Conservation (phyloP, 768 basidiomycete genomes). For the Lactarius deliciosus region DNA sequence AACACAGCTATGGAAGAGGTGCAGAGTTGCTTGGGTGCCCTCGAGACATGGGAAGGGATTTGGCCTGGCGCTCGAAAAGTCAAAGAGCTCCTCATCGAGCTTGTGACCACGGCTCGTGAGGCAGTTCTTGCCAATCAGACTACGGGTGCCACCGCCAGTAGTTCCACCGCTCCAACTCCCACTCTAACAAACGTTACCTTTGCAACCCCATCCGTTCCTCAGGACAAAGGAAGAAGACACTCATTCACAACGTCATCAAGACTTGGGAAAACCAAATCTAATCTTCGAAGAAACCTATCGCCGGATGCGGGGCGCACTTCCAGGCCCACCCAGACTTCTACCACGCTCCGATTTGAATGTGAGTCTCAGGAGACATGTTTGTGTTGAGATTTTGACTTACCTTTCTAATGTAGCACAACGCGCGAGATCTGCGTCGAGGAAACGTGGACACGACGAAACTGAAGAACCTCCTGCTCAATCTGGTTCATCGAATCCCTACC, state of each 20-base stretch:
- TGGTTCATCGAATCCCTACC: constrained; percentile 28
- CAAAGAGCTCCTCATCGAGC: constrained; percentile 72
- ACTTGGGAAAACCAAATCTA: constrained; percentile 31
- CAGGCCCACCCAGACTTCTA: constrained; percentile 31
- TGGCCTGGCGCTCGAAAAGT: constrained; percentile 91
- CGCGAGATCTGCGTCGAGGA: constrained; percentile 73
- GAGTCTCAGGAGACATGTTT: constrained; percentile 27
- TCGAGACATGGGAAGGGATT: constrained; percentile 79
- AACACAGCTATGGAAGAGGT: constrained; percentile 80
- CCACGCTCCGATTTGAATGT: constrained; percentile 37
- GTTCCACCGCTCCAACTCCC: constrained; percentile 20
- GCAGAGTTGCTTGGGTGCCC: constrained; percentile 62
- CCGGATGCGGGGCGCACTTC: constrained; percentile 37
- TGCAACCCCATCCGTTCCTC: constrained; percentile 14
- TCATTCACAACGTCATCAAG: constrained; percentile 28
- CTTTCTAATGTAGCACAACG: constrained; percentile 50
- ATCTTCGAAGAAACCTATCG: constrained; percentile 36
- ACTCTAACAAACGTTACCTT: constrained; percentile 9
- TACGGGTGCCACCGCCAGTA: constrained; percentile 31
- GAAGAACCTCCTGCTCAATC: constrained; percentile 48
- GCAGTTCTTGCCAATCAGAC: constrained; percentile 47
- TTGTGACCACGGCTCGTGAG: constrained; percentile 66
- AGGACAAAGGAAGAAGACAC: constrained; percentile 28
- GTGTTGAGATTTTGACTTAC: constrained; percentile 10
- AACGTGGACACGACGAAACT: constrained; percentile 67